phyloP scores from a whole-genome alignment of 2,329 filamentous ascomycete genomes.

The Rasamsonia emersonii region DNA sequence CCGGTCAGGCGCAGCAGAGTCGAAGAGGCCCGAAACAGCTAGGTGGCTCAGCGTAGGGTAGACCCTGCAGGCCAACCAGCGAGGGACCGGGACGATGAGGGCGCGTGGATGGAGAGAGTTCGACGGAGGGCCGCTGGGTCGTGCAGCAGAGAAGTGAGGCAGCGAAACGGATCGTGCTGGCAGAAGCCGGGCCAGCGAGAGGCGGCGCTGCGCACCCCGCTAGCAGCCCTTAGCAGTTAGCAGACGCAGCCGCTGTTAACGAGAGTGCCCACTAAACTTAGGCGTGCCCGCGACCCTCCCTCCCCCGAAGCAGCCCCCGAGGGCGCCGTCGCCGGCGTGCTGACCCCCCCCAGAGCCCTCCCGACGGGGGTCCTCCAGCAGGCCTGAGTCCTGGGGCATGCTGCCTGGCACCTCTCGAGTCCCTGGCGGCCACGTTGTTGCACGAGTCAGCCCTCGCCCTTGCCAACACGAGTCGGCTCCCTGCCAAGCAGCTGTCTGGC shows the following conservation, averaged over 20 bases:
- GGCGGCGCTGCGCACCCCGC: neutral
- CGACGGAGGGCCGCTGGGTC: slow-evolving; percentile 6
- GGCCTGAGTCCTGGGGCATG: neutral
- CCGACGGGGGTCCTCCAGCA: neutral
- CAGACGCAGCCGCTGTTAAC: neutral
- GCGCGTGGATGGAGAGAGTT: slow-evolving; percentile 1
- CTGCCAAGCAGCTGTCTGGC: too few relatives aligned
- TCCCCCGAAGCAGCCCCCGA: too few relatives aligned
- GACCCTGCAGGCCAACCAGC: neutral
- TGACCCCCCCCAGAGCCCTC: neutral
- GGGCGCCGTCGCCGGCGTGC: too few relatives aligned
- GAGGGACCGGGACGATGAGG: neutral
- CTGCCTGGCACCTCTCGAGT: neutral
- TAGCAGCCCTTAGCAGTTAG: neutral
- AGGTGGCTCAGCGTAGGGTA: too few relatives aligned
- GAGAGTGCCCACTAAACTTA: neutral
- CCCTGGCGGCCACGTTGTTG: too few relatives aligned
- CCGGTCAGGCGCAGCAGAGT: too few relatives aligned
- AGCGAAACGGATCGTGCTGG: slow-evolving; percentile 27
- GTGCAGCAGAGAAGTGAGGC: slow-evolving; percentile 23
- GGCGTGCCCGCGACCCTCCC: too few relatives aligned
- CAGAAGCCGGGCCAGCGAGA: slow-evolving; percentile 16
- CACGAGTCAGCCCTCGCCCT: too few relatives aligned
- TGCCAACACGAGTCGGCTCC: too few relatives aligned
- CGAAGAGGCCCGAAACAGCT: too few relatives aligned